Percentiles rank a stretch among this genome's conserved stretches.
Conservation (phyloP, 2,329 filamentous ascomycete genomes). For the Didymella keratinophila region DNA sequence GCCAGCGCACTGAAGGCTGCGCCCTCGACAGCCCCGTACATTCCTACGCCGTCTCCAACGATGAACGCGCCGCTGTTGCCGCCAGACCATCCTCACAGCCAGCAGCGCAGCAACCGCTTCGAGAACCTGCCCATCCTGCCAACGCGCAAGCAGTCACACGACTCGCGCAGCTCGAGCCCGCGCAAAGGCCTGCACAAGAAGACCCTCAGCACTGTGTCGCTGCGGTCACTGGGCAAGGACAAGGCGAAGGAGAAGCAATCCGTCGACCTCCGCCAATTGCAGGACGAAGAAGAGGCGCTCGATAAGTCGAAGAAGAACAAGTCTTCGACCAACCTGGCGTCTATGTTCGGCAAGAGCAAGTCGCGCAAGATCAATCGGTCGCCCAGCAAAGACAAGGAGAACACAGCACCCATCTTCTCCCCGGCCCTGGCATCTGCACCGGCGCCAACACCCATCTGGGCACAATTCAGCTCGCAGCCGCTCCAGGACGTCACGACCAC, state of each 20-base stretch:
- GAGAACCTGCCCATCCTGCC: conserved; percentile 32
- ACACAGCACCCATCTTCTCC: conserved; percentile 67
- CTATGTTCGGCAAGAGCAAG: conserved; percentile 76
- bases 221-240: conserved; percentile 60
- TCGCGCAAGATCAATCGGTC: conserved; percentile 66
- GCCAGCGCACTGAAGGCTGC: conserved; percentile 42
- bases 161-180: conserved; percentile 45
- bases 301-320: conserved; percentile 73
- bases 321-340: conserved; percentile 82
- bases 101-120: conserved; percentile 46
- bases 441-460: conserved; percentile 76
- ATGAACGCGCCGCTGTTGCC: conserved; percentile 55
- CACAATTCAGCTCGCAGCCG: conserved; percentile 68
- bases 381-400: conserved; percentile 73
- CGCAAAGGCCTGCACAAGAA: conserved; percentile 58
- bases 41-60: conserved; percentile 31
- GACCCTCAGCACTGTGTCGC: conserved; percentile 62
- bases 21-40: conserved; percentile 31
- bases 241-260: conserved; percentile 43
- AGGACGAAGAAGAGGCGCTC: conserved; percentile 37
- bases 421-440: conserved; percentile 47
- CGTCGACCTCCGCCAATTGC: conserved; percentile 40
- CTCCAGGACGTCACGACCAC: conserved; percentile 45
- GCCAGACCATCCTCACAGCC: conserved; percentile 58
- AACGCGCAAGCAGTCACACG: conserved; percentile 50